Base-by-base conservation (phyloP, 1,139 yeast species). In the Nakaseomyces delphensis region DNA sequence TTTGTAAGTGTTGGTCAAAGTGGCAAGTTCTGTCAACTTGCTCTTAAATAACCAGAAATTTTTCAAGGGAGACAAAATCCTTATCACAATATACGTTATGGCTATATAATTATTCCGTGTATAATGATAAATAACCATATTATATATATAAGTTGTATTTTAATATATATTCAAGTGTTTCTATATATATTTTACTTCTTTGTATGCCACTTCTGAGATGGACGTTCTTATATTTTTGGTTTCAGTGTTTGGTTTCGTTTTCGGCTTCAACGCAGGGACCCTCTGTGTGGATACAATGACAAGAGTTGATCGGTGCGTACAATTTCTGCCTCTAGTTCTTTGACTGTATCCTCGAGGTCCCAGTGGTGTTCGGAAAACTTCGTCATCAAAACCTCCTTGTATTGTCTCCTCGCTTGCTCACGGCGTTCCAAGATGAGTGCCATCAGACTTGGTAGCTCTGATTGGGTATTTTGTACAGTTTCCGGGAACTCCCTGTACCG, bases 331-430 rank as follows among this genome's bases (percentile, higher is more conserved):
- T 49, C 49, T 16, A 53, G 39, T 16, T 49, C 47, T 4, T 40
- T 37, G 25, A 48, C 44, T 3, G 48, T 30, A 5, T 43, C 39
- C 11, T 50, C 49, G 9, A 51, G 30, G 21, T 50, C 54, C 49
- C 48, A 45, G 7, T 43, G 42, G n/a, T 40, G 36, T 9, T 43
- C 47, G 18, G 45, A 43, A 13, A 48, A 40, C 16, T 43, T 47
- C 11, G 43, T 28, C 14, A 33, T 40, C n/a, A 53, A 29, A 3
- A 50, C 47, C 9, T 43, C 42, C 15, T 54, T 46, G 42, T 51
- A 51, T 6, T 49, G 14, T 30, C 56, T 44, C 40, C 46, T 52
- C 2, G 56, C 56, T 14, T 45, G 41, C 30, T 53, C 53, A 14
- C 54, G 43, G 27, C 47, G 49, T 21, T 45, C 47, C 45, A 52